These are phyloP conservation scores for Saccharomyces jurei DNA, from an alignment of 805 yeast genomes.

Conservation along the genomic window DNA sequence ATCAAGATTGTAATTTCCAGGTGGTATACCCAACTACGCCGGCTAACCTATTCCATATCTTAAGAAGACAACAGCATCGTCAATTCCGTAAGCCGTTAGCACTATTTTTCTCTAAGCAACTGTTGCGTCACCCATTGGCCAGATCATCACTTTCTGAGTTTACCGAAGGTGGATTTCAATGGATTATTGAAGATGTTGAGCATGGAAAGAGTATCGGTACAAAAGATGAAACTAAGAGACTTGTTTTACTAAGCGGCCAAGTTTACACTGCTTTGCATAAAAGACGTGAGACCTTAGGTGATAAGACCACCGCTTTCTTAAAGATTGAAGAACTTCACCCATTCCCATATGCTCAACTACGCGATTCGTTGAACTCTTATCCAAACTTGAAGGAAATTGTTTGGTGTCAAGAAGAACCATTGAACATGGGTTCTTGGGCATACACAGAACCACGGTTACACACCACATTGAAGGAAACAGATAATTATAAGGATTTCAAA, in stretches of 20 bases:
- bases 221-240: slow-evolving; percentile 79
- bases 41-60: slow-evolving; percentile 87
- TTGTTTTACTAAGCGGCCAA: slow-evolving; percentile 85
- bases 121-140: slow-evolving; percentile 96
- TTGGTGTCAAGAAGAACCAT: slow-evolving; percentile 98
- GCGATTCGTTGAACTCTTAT: slow-evolving; percentile 72
- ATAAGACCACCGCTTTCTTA: slow-evolving; percentile 79
- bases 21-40: slow-evolving; percentile 98
- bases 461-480: slow-evolving; percentile 70
- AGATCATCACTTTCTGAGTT: slow-evolving; percentile 77
- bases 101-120: slow-evolving; percentile 82
- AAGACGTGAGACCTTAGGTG: slow-evolving; percentile 69
- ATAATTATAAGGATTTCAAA: slow-evolving; percentile 46
- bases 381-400: slow-evolving; percentile 81
- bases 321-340: slow-evolving; percentile 95
- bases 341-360: slow-evolving; percentile 94
- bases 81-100: slow-evolving; percentile 92
- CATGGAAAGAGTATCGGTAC: slow-evolving; percentile 68
- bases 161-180: slow-evolving; percentile 86
- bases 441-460: slow-evolving; percentile 75
- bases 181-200: slow-evolving; percentile 91
- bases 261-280: slow-evolving; percentile 88
- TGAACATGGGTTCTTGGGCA: slow-evolving; percentile 90
- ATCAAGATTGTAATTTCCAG: slow-evolving; percentile 97
- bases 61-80: slow-evolving; percentile 99